Evolutionary conservation across 31 red algal species (phyloP), one percentile per base, ranked within the genome.

Genomic region (Bonnemaisonia californica): DNA sequence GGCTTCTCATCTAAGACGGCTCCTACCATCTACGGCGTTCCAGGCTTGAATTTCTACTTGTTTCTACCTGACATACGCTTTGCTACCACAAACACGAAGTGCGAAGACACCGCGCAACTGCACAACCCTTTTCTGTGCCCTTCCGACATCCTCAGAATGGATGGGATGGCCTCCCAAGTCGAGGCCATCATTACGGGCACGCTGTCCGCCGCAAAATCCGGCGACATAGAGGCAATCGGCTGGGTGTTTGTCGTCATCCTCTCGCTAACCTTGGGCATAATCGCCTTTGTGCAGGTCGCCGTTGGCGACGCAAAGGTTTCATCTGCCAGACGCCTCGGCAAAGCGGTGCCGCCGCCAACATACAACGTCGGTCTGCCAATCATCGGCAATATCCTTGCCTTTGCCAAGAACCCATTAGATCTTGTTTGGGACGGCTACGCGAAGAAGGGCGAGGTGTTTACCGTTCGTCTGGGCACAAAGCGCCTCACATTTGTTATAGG

Each of bases 401-500:
- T 99, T 80, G 87, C 87, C 3, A 82, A 83, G 12, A 93, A 92
- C 59, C 97, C 97, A 39, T 60, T 99, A 18, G 82, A 80, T 57
- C 57, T 99, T 21, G 97, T 95, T 21, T 86, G 87, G 79, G 87
- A 93, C 38, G 97, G 80, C 19, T 93, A 99, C 69, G 80, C 63
- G 2, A 76, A 82, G 57, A 86, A 90, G 40, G 97, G 97, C 33
- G 93, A 94, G 35, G 89, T 96, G 23, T 99, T 99, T 78, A 99
- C 93, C 16, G 68, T 99, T 29, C 75, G 83, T 48, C 69, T 99
- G 3, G 57, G 76, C 24, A 72, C 71, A 28, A 99, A 94, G 68
- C 84, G 94, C 27, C 76, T 99, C 29, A 99, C 97, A 26, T 99
- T 99, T 61, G 41, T 96, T 27, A 87, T 99, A 23, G 94, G 97